Evolutionary conservation across 2,329 filamentous ascomycete genomes (phyloP), one percentile per base, ranked within the genome.

Genomic region (Sporothrix globosa): DNA sequence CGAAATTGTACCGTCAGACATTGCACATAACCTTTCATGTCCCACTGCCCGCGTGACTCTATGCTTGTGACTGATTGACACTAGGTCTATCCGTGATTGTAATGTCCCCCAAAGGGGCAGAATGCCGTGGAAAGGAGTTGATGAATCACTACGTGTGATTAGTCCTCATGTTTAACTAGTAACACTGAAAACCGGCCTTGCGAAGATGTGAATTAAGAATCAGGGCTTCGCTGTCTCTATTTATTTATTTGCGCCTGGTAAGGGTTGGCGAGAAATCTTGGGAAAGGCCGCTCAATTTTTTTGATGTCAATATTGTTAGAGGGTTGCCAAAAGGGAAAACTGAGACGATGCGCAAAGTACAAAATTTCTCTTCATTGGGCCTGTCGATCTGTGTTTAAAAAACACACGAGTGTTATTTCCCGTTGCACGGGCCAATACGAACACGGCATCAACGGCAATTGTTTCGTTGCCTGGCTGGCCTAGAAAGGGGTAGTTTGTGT

Each of bases 1-100:
- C 17, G 67, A 63, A 61, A 68, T 65, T 70, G 72, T 72, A 73
- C 65, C 71, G 73, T 73, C 72, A 34, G 65, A 69, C 71, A 69
- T 74, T 73, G 70, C 73, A 73, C 71, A 71, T 67, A 56, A n/a
- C 11, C 6, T 7, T 52, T n/a, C 34, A 39, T 73, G n/a, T 54
- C 44, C 39, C 39, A 17, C 24, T 61, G 67, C 54, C 27, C n/a
- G 19, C 14, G 66, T 60, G 34, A 67, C 13, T 27, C 56, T 21
- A 10, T 63, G 39, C 39, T 46, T 27, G 58, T 63, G 39, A 63
- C 39, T 24, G n/a, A 24, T 5, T 7, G 10, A 34, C 34, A 34
- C 34, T 9, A 6, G 34, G 7, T 34, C 5, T 34, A 34, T 34
- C 5, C 34, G 34, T 34, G 34, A 9, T 9, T 1, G 34, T 7